These are phyloP conservation scores for Russula earlei DNA, from an alignment of 768 basidiomycete species.

Conservation along the genomic window DNA sequence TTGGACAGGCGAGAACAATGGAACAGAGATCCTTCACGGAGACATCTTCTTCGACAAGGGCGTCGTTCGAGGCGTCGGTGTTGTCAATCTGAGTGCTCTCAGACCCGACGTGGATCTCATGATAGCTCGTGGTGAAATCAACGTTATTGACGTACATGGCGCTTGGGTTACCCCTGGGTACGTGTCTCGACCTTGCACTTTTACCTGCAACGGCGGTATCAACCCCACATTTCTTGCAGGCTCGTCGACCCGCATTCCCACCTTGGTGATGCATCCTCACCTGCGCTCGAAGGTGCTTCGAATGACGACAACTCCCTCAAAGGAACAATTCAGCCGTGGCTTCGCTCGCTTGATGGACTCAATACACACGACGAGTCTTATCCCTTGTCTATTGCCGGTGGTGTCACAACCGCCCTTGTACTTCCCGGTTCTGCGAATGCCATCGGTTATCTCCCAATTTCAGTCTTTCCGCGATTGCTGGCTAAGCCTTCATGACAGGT, in stretches of 20 bases:
- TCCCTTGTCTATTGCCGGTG: constrained; percentile 61
- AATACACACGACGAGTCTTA: constrained; percentile 77
- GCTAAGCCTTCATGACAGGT: constrained; percentile 30
- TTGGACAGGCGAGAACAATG: constrained; percentile 72
- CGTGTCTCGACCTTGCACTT: not conserved
- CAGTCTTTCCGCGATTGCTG: not conserved
- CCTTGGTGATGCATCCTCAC: constrained; percentile 30
- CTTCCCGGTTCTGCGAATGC: constrained; percentile 57
- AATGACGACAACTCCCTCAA: constrained; percentile 38
- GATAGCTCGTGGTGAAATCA: constrained; percentile 19
- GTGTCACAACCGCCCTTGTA: constrained; percentile 68
- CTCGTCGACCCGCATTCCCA: constrained; percentile 44
- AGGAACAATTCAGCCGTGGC: constrained; percentile 49
- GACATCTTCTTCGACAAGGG: constrained; percentile 67
- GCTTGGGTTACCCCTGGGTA: constrained; percentile 76
- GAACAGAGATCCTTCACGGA: constrained; percentile 52
- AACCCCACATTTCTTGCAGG: constrained; percentile 11
- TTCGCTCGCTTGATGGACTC: constrained; percentile 67
- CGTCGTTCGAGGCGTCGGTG: constrained; percentile 50
- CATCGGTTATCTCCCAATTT: not conserved
- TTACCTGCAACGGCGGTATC: not conserved
- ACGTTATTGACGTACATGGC: constrained; percentile 52
- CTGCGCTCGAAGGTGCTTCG: constrained; percentile 25
- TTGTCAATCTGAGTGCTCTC: constrained; percentile 25
- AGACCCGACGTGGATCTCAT: constrained; percentile 18